Base-by-base conservation (phyloP, 805 yeast genomes). In the Grigorovia yakushimaensis region DNA sequence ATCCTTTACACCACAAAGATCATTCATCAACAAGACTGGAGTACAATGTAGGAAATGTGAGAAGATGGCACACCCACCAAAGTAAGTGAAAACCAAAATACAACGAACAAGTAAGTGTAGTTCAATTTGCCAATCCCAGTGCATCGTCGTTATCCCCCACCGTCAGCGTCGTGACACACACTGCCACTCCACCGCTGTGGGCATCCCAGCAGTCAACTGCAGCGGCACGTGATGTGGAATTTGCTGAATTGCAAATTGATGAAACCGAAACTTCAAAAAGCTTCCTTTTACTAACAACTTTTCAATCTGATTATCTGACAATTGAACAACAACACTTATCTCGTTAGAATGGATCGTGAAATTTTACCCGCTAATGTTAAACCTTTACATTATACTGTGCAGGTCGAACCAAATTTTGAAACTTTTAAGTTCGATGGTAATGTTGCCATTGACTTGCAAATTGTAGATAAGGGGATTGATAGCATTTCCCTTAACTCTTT, bases 321-420 rank as follows among this genome's bases (percentile, higher is more conserved):
- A 33, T 33, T 33, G 17, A 33, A 15, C 37, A 33, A 4, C 17
- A 15, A 33, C 37, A 11, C 17, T 33, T 9, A 23, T 23, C 13
- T 15, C 4, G n/a, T 15, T 13, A 33, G 65, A 22, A 49, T 62
- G 8, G 52, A 60, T 40, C 69, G 74, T 58, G 74, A 71, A 55
- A 62, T 72, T 39, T 76, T 80, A 51, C 94, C 86, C 56, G 70
- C 71, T 43, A 70, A 75, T 46, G 83, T 88, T 51, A 73, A 73
- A 49, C 97, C 98, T 35, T 56, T 69, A 35, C 85, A 84, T 65
- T 91, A 93, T 62, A 76, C 79, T 47, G 64, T 93, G 33, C 73
- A 79, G 18, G 68, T 80, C 46, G 82, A 80, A 56, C 88, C 94
- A 37, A 59, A 71, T 54, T 74, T 81, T 49, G 71, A 70, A 43